Evolutionary conservation across 192 early-diverging fungal genomes (phyloP), one percentile per base, ranked within the genome.

Genomic region (Backusella morwellensis): DNA sequence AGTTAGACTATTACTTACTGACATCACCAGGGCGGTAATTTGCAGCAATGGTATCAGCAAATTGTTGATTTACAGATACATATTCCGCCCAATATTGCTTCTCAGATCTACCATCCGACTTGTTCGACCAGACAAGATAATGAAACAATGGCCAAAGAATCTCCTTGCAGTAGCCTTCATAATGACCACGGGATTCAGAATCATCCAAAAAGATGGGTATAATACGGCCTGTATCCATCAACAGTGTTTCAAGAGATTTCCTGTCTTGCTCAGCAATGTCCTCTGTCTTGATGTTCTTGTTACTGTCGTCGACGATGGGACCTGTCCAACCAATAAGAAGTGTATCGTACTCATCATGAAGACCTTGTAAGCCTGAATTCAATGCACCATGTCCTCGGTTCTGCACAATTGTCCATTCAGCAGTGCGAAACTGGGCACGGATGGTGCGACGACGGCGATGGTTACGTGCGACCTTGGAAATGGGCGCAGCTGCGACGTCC

Each of bases 81-180:
- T 98, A 99, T 78, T 95, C 90, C 15, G 82, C 85, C 93, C 93
- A 99, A 81, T 92, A 89, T 19, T 82, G 78, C 35, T 80, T 80
- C 79, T 95, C 93, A n/a, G 85, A 77, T 32, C 88, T 85, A 59
- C 91, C 89, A 59, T 92, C 88, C 9, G 89, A 88, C 17, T 92
- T 86, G 47, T 88, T 86, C 73, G 91, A 91, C 94, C 94, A 95
- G 59, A 97, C 85, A 35, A 97, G 90, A 81, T 98, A 99, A 83
- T 98, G 97, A 69, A 99, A 93, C 77, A 99, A 83, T 40, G 97
- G 97, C 97, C 96, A 99, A 56, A 99, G 87, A 19, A 95, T 93
- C 63, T 88, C 88, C 86, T 99, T 99, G 86, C 97, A 99, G 83
- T 97, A 99, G 0, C 98, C 98, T 70, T 98, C 98, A 76, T 99